Evolutionary conservation across 2,329 filamentous ascomycete species (phyloP), one percentile per base, ranked within the genome.

Genomic region (Penicillium expansum): DNA sequence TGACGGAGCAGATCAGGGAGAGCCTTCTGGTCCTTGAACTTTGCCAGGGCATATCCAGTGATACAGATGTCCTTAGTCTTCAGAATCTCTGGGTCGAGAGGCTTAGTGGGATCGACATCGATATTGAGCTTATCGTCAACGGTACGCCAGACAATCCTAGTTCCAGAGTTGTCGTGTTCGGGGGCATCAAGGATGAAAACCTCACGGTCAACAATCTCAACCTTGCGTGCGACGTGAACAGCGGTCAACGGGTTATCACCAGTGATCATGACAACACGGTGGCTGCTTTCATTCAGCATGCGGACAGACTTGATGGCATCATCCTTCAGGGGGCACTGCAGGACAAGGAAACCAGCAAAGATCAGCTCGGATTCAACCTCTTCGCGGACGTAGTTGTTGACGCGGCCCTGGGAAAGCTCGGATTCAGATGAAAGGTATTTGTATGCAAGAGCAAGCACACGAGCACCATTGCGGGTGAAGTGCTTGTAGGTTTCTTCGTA

Each of bases 401-500:
- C 93, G 69, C 86, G 91, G 72, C 84, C 83, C 64, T 91, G 85
- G 42, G 91, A 88, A 59, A 97, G 82, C 71, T 99, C 94, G 37
- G 85, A 83, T 42, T 95, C 91, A 3, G 83, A 80, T 2, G 91
- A 88, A 14, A 99, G 82, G 71, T 92, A 92, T 80, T 97, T 97
- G 80, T 95, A 97, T 37, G 90, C 94, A 41, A 99, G 84, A 47
- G 93, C 91, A 37, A 99, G 83, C 14, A 99, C 94, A 79, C 94
- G 90, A 42, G 92, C 95, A 66, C 94, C 94, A 67, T 95, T 96
- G 62, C 94, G 86, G 53, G 93, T 97, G 70, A 97, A 99, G 78
- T 96, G 91, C 76, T 97, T 99, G 84, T 87, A 99, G 0, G 94
- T 99, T 77, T 97, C 94, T 73, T 99, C 94, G 69, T 99, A 99